Conservation (phyloP, 2,329 filamentous ascomycete species). For the Elsinoe batatas region DNA sequence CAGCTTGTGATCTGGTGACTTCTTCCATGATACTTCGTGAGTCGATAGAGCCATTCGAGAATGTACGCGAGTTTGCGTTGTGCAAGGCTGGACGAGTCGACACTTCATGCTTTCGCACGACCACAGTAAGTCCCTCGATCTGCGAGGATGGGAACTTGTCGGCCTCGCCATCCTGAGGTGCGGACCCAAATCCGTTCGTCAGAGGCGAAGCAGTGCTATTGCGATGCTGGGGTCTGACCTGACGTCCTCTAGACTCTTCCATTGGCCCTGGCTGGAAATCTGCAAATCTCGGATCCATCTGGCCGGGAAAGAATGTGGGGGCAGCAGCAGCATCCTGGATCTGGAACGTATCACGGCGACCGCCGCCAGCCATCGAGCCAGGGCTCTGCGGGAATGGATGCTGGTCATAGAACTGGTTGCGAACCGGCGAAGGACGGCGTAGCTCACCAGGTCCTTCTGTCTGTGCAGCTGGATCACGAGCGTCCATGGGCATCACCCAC, state of each 20-base stretch:
- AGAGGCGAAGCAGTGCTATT: slow-evolving; percentile 20
- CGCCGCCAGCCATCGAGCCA: slow-evolving; percentile 20
- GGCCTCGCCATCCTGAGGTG: slow-evolving; percentile 22
- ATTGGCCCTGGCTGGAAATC: slow-evolving; percentile 9
- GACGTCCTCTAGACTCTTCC: slow-evolving; percentile 17
- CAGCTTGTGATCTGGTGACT: slow-evolving; percentile 30
- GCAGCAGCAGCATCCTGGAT: slow-evolving; percentile 11
- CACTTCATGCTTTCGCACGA: slow-evolving; percentile 36
- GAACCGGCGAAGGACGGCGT: slow-evolving; percentile 31
- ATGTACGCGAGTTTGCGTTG: slow-evolving; percentile 37
- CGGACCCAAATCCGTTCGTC: slow-evolving; percentile 12
- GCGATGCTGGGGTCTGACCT: slow-evolving; percentile 21
- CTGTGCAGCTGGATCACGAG: slow-evolving; percentile 63
- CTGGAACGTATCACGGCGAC: slow-evolving; percentile 18
- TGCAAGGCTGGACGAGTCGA: slow-evolving; percentile 27
- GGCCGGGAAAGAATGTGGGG: slow-evolving; percentile 15
- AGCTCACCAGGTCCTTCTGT: slow-evolving; percentile 55
- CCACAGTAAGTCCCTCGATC: slow-evolving; percentile 42
- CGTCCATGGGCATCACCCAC: slow-evolving; percentile 63
- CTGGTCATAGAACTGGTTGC: slow-evolving; percentile 28
- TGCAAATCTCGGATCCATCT: slow-evolving; percentile 13
- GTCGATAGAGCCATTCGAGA: slow-evolving; percentile 49
- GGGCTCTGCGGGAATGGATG: slow-evolving; percentile 22
- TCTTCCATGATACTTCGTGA: slow-evolving; percentile 42
- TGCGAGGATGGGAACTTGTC: slow-evolving; percentile 46